Evolutionary conservation across 2,329 filamentous ascomycete genomes (phyloP), one percentile per base, ranked within the genome.

Genomic region (Alternaria novae-zelandiae): DNA sequence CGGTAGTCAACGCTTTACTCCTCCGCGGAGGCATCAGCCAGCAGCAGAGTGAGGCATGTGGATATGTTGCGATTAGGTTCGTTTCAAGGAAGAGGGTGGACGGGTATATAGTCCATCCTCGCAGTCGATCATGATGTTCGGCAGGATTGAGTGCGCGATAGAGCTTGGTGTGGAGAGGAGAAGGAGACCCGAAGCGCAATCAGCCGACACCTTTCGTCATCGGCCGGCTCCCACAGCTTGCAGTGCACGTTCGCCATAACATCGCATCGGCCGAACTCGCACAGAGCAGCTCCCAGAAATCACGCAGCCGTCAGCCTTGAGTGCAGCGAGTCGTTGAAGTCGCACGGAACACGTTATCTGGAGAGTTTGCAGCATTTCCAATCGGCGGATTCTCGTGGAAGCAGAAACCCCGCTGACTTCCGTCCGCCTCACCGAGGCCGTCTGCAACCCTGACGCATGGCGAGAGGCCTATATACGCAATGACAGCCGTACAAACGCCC

Each of bases 371-470:
- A 61, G 26, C 61, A 66, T 69, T 72, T 69, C 66, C 65, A 70
- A 70, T 71, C 70, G 64, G 74, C 70, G 73, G 46, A 56, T 60
- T 59, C 49, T 47, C 60, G 67, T 57, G 25, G n/a, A 15, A 41
- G 57, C 41, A 55, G 36, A 54, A 50, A 70, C 74, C 75, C 77
- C 76, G 76, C 76, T 74, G 70, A 72, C 67, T 59, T 66, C 61
- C 60, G 66, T 46, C 64, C 58, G 62, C 64, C 63, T 65, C 67
- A 67, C 63, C 63, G 63, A 63, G 63, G 56, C 53, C 54, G 54
- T 41, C 47, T 46, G 43, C 61, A 62, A 43, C 65, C 50, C 57
- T 64, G 54, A 49, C 72, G 67, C 58, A 79, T 78, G 74, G 76
- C 71, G 67, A 68, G 44, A 26, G 53, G 55, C 54, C 59, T 65